phyloP scores from a whole-genome alignment of 257 asterid species.

The Cordia subcordata region DNA sequence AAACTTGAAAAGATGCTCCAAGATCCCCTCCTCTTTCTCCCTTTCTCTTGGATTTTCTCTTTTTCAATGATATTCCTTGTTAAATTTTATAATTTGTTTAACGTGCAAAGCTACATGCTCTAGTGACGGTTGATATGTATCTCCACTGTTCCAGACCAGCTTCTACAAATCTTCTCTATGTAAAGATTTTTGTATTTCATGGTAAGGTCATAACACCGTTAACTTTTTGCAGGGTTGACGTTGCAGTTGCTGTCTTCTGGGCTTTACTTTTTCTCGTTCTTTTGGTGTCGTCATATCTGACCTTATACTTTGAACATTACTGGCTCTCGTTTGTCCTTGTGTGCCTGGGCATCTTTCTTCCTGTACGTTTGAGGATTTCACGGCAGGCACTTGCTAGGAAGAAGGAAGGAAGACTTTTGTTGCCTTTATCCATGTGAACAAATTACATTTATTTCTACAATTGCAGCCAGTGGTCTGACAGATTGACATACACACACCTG shows the following conservation, averaged over 20 bases:
- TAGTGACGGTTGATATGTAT: too few relatives aligned
- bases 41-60: too few relatives aligned
- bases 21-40: too few relatives aligned
- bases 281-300: slow-evolving; percentile 47
- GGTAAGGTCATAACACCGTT: too few relatives aligned
- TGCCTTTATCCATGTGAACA: slow-evolving; percentile 56
- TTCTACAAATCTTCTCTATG: too few relatives aligned
- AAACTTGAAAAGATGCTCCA: too few relatives aligned
- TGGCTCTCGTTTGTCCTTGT: slow-evolving; percentile 48
- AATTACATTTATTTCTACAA: background rate
- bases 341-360: slow-evolving; percentile 46
- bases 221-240: slow-evolving; percentile 53
- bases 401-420: slow-evolving; percentile 52
- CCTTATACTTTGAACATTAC: slow-evolving; percentile 51
- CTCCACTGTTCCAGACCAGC: too few relatives aligned
- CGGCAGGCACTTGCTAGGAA: slow-evolving; percentile 58
- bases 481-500: slow-evolving; percentile 11
- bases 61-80: too few relatives aligned
- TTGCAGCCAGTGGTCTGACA: slow-evolving; percentile 3
- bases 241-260: slow-evolving; percentile 46
- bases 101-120: too few relatives aligned
- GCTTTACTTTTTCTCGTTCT: slow-evolving; percentile 44
- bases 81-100: too few relatives aligned
- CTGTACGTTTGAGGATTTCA: slow-evolving; percentile 51
- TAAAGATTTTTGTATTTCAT: too few relatives aligned